Conservation (phyloP, 805 yeast species). For the Suhomyces xylopsoci region DNA sequence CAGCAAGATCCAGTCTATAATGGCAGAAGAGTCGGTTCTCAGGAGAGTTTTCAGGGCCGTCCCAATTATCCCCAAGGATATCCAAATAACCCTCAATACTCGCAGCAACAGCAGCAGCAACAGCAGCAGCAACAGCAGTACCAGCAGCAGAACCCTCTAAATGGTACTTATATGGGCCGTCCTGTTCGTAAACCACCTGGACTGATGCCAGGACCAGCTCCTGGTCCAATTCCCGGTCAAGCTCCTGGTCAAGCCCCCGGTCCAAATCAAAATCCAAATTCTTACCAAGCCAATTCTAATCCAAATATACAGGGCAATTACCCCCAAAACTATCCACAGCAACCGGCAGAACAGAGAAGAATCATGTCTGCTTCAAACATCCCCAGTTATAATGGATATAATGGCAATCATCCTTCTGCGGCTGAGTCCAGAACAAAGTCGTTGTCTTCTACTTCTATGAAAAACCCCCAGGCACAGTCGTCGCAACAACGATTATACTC, state of each 20-base stretch:
- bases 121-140: not conserved
- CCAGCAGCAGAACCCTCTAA: constrained; percentile 10
- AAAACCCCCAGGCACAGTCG: constrained; percentile 4
- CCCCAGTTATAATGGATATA: constrained; percentile 4
- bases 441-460: constrained; percentile 21
- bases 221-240: not conserved
- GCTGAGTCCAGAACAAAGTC: constrained; percentile 26
- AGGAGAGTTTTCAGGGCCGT: constrained; percentile 1
- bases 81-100: not conserved
- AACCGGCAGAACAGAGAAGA: constrained; percentile 19
- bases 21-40: not conserved
- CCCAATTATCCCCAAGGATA: constrained; percentile 1
- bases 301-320: not conserved
- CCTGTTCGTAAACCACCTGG: constrained; percentile 1
- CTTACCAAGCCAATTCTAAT: not conserved
- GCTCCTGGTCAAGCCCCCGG: not conserved
- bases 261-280: not conserved
- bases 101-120: not conserved
- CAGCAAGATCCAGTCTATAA: not conserved
- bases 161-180: constrained; percentile 14
- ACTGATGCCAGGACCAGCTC: not conserved
- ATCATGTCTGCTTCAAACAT: constrained; percentile 30
- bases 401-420: constrained; percentile 4
- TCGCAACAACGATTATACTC: constrained; percentile 7
- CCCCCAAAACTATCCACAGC: constrained; percentile 1